A percentile compares a stretch with the other conserved stretches of the same genome.
Evolutionary conservation across 2,329 filamentous ascomycete species (phyloP).

Genomic region (Dactylellina drechsleri): DNA sequence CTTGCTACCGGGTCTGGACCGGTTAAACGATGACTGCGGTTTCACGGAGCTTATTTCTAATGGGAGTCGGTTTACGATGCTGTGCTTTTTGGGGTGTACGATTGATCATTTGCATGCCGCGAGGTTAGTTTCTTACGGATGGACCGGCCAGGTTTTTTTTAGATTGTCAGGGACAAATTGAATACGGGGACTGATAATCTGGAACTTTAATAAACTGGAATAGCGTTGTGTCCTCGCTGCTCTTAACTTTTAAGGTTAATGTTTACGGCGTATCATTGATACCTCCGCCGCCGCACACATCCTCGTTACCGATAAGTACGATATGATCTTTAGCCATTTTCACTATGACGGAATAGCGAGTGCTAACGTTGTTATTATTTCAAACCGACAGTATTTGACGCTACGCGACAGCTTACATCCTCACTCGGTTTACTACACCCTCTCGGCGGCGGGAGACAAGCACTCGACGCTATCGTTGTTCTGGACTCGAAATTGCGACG

Average conservation of each 20-base stretch:
- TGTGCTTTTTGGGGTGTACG: conserved; percentile 58
- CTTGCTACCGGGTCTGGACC: conserved; percentile 52
- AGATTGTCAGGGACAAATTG: conserved; percentile 4
- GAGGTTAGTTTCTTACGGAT: conserved; percentile 45
- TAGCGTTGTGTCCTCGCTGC: conserved; percentile 48
- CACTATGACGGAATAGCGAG: background rate
- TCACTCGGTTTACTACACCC: conserved; percentile 63
- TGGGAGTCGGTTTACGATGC: conserved; percentile 57
- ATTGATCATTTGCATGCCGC: conserved; percentile 56
- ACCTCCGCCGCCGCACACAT: conserved; percentile 33
- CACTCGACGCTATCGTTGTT: conserved; percentile 64
- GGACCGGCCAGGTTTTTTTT: background rate
- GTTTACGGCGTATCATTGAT: conserved; percentile 50
- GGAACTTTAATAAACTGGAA: background rate
- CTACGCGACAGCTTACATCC: conserved; percentile 58
- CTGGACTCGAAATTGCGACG: conserved; percentile 61
- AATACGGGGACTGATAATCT: conserved; percentile 5
- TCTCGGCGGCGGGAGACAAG: conserved; percentile 63
- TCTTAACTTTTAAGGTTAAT: conserved; percentile 48
- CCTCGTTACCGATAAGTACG: conserved; percentile 54
- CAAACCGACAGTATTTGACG: conserved; percentile 57
- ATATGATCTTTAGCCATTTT: background rate
- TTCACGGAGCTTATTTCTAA: conserved; percentile 54
- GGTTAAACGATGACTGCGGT: conserved; percentile 49
- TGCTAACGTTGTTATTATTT: background rate